Base-by-base conservation (phyloP, 495 filamentous ascomycete species). In the Penicillium diatomitis region DNA sequence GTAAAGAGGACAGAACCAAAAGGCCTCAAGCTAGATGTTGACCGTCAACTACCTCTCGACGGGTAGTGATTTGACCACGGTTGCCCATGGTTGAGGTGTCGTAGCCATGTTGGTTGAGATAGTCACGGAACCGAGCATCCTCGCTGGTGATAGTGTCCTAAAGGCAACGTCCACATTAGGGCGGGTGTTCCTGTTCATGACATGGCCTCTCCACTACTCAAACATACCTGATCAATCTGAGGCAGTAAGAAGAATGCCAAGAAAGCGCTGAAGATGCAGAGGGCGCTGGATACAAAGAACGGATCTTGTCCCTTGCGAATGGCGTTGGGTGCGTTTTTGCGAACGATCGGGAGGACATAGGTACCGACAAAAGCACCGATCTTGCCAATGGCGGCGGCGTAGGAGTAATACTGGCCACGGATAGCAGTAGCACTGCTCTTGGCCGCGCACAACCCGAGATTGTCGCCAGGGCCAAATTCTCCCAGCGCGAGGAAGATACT, bases 361-460 rank as follows among this genome's bases (percentile, higher is more conserved):
- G 85, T 86, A 36, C 90, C 90, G n/a, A 94, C 80, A 57, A 95
- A 95, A 6, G 88, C 90, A 11, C 90, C 90, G 41, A 95, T 78
- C 67, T 95, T 95, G 36, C 90, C 88, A 0, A 82, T 52, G 0
- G 90, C 90, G 2, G 90, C 90, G 1, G 89, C 88, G 46, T 94
- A 80, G 8, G 85, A 88, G 65, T 96, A 96, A 70, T 94, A 96
- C 59, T 92, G 87, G 7, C 90, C 90, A 27, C 90, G 75, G 32
- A 96, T 84, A 8, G 83, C 82, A 4, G 90, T 96, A 1, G 90
- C 87, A 62, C 82, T 85, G 10, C 86, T 90, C 69, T 95, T 95
- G 45, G 87, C 86, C 0, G 90, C 89, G 20, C 90, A 66, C 0
- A 95, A 78, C 4, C 90, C 89, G 56, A 95, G 94, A 64, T 95